Evolutionary conservation across 306 rosid genomes (phyloP).

Genomic region (Fragaria iinumae): DNA sequence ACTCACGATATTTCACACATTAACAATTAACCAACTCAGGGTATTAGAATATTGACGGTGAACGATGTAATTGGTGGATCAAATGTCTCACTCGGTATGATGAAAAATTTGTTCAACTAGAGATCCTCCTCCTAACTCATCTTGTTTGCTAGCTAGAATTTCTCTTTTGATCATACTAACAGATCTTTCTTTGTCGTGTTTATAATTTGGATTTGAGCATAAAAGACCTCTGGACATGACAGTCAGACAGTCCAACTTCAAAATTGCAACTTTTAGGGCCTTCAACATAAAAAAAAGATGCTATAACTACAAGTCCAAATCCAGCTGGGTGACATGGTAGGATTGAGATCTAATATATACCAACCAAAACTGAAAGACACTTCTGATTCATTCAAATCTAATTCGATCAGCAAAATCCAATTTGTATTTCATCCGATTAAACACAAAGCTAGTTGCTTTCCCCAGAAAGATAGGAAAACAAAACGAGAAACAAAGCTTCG

Average conservation of each 20-base stretch:
- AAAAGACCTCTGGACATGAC: neutral
- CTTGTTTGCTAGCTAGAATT: neutral
- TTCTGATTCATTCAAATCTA: neutral
- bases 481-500: too few species aligned
- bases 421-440: neutral
- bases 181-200: neutral
- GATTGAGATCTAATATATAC: neutral
- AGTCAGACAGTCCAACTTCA: conserved; percentile 15
- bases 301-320: neutral
- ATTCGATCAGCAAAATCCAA: neutral
- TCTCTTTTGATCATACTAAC: neutral
- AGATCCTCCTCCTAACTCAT: too few species aligned
- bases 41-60: too few species aligned
- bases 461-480: too few species aligned
- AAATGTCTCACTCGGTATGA: too few species aligned
- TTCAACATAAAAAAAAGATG: conserved; percentile 2
- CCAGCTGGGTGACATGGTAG: neutral
- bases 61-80: neutral
- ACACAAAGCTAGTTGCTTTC: too few species aligned
- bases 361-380: neutral
- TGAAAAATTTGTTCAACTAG: neutral
- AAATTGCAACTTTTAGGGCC: neutral
- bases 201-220: neutral
- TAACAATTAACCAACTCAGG: too few species aligned
- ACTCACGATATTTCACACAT: neutral